Conservation (phyloP, 2,329 filamentous ascomycete genomes). For the Colletotrichum sp. region DNA sequence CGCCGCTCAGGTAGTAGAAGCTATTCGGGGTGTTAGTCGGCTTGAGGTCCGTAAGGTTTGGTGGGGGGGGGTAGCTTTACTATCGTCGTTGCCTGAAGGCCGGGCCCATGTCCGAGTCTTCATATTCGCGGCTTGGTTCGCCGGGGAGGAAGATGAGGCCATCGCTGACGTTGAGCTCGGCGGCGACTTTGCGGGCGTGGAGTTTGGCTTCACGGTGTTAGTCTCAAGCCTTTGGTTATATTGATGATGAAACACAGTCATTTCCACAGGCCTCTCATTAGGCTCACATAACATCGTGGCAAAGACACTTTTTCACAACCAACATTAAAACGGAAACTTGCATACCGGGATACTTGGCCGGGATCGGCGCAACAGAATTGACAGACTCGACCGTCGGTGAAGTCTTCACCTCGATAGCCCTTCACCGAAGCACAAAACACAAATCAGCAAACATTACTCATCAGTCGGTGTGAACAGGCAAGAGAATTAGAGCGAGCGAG, state of each 20-base stretch:
- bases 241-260: neutral
- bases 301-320: neutral
- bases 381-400: conserved; percentile 1
- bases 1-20: conserved; percentile 65
- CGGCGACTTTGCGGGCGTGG: conserved; percentile 62
- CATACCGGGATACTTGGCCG: conserved; percentile 42
- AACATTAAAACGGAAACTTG: neutral
- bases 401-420: conserved; percentile 44
- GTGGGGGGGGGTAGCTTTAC: conserved; percentile 40
- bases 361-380: conserved; percentile 6
- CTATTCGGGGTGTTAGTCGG: conserved; percentile 33
- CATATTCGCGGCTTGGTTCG: conserved; percentile 53
- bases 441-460: neutral
- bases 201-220: conserved; percentile 49
- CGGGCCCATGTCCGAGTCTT: conserved; percentile 64
- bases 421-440: neutral
- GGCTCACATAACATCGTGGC: neutral
- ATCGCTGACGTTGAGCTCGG: conserved; percentile 50
- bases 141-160: conserved; percentile 64
- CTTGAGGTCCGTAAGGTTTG: neutral
- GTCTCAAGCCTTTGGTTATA: neutral
- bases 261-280: neutral
- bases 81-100: conserved; percentile 64
- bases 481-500: neutral
- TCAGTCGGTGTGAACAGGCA: conserved; percentile 10